Base-by-base conservation (phyloP, 2,329 filamentous ascomycete genomes). In the Pseudocercospora musae region DNA sequence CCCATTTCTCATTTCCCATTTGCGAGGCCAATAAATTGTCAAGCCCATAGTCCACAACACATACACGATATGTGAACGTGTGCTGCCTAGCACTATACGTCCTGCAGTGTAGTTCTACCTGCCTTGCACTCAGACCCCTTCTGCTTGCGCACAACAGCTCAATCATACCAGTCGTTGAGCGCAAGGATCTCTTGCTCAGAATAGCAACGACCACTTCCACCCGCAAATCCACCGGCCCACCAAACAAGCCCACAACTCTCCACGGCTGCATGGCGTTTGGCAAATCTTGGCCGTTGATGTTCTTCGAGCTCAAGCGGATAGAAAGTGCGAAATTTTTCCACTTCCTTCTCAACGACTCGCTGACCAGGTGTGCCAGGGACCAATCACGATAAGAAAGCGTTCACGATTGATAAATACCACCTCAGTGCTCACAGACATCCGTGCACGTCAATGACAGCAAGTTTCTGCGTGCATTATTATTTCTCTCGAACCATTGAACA, bases 61-160 rank as follows among this genome's bases (percentile, higher is more conserved):
- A 11, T 13, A 23, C 52, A n/a, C 31, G 31, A 33, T 33, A 40
- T 31, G 31, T 10, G 15, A 20, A 10, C 9, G 18, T 33, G 29
- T 54, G 52, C 29, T 54, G 52, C 52, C 29, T 20, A n/a, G 10
- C 18, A 40, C 52, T 54, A 29, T 29, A 29, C 48, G 31, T 31
- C 27, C 52, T 54, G 52, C 52, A 33, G 31, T 54, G 52, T 25
- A n/a, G n/a, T n/a, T n/a, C n/a, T n/a, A n/a, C 31, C 37, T 15
- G 46, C 18, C 15, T 27, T 56, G 31, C 31, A 21, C 53, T 23
- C 53, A 42, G 53, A 56, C 44, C 33, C 20, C 37, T 42, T 20
- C 31, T 55, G 52, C 27, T 54, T 54, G 52, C 52, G 52, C 52
- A 21, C 27, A 18, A 54, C 27, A 54, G 52, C 52, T 20, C 52